Conservation (phyloP, 106 monocot species). For the Dendrobium nobile region DNA sequence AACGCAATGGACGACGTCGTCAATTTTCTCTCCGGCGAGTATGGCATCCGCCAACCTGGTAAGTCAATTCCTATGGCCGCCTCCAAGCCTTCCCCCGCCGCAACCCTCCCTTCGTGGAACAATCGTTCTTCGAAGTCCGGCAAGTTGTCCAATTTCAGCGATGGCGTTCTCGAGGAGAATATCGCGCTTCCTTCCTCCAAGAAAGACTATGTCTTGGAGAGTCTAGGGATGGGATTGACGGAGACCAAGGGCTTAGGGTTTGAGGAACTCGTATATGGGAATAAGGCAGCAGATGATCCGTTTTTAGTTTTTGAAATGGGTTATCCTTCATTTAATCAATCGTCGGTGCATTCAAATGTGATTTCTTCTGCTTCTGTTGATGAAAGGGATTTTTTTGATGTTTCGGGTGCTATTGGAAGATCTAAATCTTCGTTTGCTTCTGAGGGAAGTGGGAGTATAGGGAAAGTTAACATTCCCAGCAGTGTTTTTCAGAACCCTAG, state of each 20-base stretch:
- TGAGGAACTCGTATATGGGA: neutral
- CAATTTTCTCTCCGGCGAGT: neutral
- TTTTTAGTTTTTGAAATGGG: neutral
- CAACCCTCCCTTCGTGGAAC: neutral
- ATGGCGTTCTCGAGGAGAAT: neutral
- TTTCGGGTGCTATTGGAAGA: neutral
- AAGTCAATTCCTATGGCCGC: neutral
- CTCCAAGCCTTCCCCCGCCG: neutral
- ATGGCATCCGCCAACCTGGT: neutral
- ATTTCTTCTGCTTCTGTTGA: neutral
- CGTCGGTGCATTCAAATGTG: neutral
- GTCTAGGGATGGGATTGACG: neutral
- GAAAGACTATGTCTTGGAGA: neutral
- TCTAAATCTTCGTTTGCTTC: neutral
- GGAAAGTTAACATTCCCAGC: neutral
- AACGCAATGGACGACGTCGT: neutral
- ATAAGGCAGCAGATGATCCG: neutral
- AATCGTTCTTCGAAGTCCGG: neutral
- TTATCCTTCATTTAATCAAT: neutral
- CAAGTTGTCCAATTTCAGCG: no score
- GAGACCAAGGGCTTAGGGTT: neutral
- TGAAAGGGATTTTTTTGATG: neutral
- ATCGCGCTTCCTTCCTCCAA: neutral
- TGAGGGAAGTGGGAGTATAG: neutral
- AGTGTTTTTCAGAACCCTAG: neutral